Percentiles rank a stretch among this genome's conserved stretches.
These are phyloP conservation scores for Nannochloropsis granulata DNA, from an alignment of 108 stramenopile genomes.

Conservation along the genomic window DNA sequence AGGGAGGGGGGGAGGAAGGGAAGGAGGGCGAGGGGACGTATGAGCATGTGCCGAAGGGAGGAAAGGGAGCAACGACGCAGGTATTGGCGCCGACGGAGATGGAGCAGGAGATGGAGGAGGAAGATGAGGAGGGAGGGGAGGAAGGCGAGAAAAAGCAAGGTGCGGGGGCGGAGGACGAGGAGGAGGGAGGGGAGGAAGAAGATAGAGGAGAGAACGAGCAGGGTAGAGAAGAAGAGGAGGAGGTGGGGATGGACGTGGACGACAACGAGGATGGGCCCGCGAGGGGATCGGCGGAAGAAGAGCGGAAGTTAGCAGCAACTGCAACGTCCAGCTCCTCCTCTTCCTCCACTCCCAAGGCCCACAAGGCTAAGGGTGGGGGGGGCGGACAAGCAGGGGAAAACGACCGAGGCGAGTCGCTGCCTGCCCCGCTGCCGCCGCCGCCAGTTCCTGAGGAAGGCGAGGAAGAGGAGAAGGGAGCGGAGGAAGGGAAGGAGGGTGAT, in stretches of 20 bases:
- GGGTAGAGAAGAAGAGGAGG: neutral
- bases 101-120: neutral
- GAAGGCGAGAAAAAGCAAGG: neutral
- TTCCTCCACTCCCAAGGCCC: neutral
- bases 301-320: neutral
- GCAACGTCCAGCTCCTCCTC: neutral
- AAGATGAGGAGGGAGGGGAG: neutral
- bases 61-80: slow-evolving; percentile 30
- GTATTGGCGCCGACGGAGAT: slow-evolving; percentile 5
- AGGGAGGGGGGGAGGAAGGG: neutral
- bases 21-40: neutral
- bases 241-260: slow-evolving; percentile 5
- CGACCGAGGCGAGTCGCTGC: neutral
- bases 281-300: neutral
- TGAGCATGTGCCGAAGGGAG: slow-evolving; percentile 1
- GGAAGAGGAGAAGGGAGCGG: slow-evolving; percentile 11
- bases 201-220: neutral
- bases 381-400: neutral
- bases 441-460: neutral
- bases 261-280: neutral
- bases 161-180: neutral
- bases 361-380: neutral
- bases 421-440: neutral
- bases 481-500: slow-evolving; percentile 19
- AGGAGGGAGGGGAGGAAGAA: neutral